Evolutionary conservation across 1,139 yeast genomes (phyloP).

Genomic region (Pneumocystis wakefieldiae): DNA sequence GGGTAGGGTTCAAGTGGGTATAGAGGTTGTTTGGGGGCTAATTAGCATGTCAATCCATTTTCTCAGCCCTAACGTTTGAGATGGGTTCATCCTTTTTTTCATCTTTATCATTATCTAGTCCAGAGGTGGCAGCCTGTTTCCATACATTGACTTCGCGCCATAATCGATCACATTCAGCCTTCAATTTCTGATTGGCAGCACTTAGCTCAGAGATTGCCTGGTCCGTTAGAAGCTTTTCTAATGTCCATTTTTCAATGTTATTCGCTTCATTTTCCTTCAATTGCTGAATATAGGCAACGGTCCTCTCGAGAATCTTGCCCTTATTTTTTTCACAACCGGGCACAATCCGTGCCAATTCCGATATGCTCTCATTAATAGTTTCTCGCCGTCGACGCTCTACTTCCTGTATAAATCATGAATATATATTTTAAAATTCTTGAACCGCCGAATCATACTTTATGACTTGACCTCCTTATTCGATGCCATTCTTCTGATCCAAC

Average conservation of each 20-base stretch:
- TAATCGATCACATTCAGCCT: conserved; percentile 73
- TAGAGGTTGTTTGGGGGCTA: too few species aligned
- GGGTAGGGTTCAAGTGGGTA: too few species aligned
- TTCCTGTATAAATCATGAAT: conserved; percentile 28
- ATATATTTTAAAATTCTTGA: too few species aligned
- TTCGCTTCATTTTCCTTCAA: conserved; percentile 32
- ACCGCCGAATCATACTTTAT: conserved; percentile 31
- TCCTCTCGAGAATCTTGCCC: conserved; percentile 74
- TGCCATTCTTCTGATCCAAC: conserved; percentile 72
- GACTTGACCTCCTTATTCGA: conserved; percentile 69
- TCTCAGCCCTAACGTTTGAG: background rate
- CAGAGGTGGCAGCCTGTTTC: conserved; percentile 31
- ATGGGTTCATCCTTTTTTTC: background rate
- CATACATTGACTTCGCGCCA: conserved; percentile 80
- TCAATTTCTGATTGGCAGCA: conserved; percentile 63
- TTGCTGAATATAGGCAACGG: conserved; percentile 77
- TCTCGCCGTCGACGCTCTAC: conserved; percentile 95
- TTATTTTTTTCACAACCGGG: conserved; percentile 87
- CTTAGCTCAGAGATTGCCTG: conserved; percentile 75
- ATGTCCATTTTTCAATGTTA: conserved; percentile 66
- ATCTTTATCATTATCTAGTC: background rate
- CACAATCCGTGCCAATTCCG: conserved; percentile 61
- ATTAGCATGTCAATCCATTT: background rate
- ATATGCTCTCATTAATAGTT: conserved; percentile 76
- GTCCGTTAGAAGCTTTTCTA: conserved; percentile 79